Evolutionary conservation across 805 yeast species (phyloP).

Genomic region (Teunomyces panamensis): DNA sequence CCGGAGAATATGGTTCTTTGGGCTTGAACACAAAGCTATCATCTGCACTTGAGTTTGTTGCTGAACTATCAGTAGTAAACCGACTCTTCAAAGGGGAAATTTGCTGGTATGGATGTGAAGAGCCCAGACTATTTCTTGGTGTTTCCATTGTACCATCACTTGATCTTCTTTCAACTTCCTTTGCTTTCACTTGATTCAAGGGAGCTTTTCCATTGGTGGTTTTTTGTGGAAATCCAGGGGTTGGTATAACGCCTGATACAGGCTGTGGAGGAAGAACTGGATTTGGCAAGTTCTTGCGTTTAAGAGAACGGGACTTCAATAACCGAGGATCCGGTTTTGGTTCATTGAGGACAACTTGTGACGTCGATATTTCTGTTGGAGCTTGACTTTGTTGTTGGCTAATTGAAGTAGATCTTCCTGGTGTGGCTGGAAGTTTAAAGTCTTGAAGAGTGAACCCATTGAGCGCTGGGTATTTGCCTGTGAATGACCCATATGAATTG

Average conservation of each 20-base stretch:
- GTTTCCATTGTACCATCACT: constrained; percentile 1
- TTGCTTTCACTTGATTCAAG: constrained; percentile 39
- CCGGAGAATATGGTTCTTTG: constrained; percentile 9
- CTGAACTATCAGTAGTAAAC: background rate
- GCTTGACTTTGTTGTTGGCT: background rate
- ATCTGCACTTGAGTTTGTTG: constrained; percentile 6
- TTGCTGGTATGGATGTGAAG: constrained; percentile 11
- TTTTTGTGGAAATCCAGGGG: constrained; percentile 22
- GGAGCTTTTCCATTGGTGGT: constrained; percentile 43
- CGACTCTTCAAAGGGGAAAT: constrained; percentile 7
- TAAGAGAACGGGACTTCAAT: constrained; percentile 21
- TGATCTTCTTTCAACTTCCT: constrained; percentile 23
- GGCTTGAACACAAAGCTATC: constrained; percentile 14
- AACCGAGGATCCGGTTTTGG: constrained; percentile 21
- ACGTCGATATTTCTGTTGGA: background rate
- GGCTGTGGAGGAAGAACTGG: constrained; percentile 20
- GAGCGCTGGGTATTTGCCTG: constrained; percentile 37
- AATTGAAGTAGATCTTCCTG: constrained; percentile 8
- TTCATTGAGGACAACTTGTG: constrained; percentile 13
- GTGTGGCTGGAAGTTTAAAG: constrained; percentile 30
- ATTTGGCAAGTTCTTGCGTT: constrained; percentile 20
- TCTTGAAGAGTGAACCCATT: constrained; percentile 32
- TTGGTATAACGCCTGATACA: background rate
- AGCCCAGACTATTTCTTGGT: background rate
- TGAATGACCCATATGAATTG: constrained; percentile 29